These are phyloP conservation scores for Musa balbisiana DNA, from an alignment of 202 grass and related monocot genomes.

Conservation along the genomic window DNA sequence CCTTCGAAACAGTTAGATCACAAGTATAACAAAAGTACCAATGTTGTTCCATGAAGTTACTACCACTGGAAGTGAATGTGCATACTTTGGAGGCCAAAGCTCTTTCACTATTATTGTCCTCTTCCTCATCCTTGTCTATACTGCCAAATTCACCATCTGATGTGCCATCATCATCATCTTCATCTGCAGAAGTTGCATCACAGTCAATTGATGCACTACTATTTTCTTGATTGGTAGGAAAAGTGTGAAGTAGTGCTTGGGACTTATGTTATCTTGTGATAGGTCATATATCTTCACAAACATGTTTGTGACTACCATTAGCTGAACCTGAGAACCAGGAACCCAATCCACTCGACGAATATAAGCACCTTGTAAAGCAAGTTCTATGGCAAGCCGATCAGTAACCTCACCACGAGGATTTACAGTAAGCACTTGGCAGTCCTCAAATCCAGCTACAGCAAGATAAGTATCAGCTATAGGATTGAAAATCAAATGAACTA, in stretches of 20 bases:
- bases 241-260: conserved; percentile 87
- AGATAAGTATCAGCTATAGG: conserved; percentile 72
- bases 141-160: conserved; percentile 93
- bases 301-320: conserved; percentile 91
- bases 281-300: conserved; percentile 99
- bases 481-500: conserved; percentile 89
- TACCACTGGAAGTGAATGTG: conserved; percentile 97
- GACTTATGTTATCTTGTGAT: conserved; percentile 92
- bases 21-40: conserved; percentile 99
- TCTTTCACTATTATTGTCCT: conserved; percentile 74
- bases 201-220: conserved; percentile 43
- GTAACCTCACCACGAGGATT: conserved; percentile 93
- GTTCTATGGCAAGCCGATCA: conserved; percentile 91
- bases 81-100: conserved; percentile 81
- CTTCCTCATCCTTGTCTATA: conserved; percentile 88
- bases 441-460: conserved; percentile 78
- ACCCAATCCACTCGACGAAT: conserved; percentile 84
- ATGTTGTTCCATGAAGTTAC: conserved; percentile 99
- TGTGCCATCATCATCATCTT: conserved; percentile 97
- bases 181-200: conserved; percentile 77
- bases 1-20: conserved; percentile 94
- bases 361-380: conserved; percentile 91
- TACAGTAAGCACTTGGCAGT: conserved; percentile 90
- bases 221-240: conserved; percentile 48
- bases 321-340: conserved; percentile 84